A percentile compares a stretch with the other conserved stretches of the same genome.
Conservation (phyloP, 2,329 filamentous ascomycete genomes). For the Diaporthe caulivora region DNA sequence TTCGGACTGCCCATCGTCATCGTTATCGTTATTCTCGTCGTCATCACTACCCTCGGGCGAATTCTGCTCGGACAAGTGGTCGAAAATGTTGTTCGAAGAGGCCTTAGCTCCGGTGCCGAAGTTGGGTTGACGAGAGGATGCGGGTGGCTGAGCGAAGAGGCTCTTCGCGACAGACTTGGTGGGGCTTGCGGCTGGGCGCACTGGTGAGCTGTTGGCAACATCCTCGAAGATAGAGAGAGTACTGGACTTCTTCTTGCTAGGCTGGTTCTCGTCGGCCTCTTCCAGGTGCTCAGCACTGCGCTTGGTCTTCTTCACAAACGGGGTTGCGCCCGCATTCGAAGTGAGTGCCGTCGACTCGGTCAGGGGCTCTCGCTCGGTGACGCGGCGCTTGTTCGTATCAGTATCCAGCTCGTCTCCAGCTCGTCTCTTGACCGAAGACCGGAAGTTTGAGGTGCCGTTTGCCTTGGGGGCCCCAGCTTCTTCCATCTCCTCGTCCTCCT, state of each 20-base stretch:
- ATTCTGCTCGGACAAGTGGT: conserved; percentile 69
- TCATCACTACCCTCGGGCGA: conserved; percentile 67
- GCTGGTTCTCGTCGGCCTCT: conserved; percentile 60
- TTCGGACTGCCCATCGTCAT: conserved; percentile 61
- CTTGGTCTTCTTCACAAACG: conserved; percentile 62
- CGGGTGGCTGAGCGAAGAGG: conserved; percentile 47
- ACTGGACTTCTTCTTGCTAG: conserved; percentile 65
- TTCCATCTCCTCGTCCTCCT: conserved; percentile 58
- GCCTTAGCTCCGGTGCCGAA: conserved; percentile 49
- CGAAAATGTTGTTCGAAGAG: conserved; percentile 65
- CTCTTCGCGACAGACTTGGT: conserved; percentile 50
- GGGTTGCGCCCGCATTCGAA: conserved; percentile 43
- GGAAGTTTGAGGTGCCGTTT: conserved; percentile 50
- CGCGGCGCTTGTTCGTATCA: conserved; percentile 64
- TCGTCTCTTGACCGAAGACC: conserved; percentile 63
- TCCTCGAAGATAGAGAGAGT: conserved; percentile 70
- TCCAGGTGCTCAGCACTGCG: conserved; percentile 62
- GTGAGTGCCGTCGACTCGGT: conserved; percentile 49
- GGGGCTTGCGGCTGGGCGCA: conserved; percentile 48
- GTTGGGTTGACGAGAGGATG: conserved; percentile 54
- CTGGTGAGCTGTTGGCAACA: conserved; percentile 64
- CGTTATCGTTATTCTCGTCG: conserved; percentile 66
- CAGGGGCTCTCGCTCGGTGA: conserved; percentile 54
- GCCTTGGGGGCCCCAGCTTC: conserved; percentile 45
- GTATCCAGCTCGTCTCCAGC: conserved; percentile 63